Conservation (phyloP, 2,329 filamentous ascomycete genomes). For the Fusarium sp. region DNA sequence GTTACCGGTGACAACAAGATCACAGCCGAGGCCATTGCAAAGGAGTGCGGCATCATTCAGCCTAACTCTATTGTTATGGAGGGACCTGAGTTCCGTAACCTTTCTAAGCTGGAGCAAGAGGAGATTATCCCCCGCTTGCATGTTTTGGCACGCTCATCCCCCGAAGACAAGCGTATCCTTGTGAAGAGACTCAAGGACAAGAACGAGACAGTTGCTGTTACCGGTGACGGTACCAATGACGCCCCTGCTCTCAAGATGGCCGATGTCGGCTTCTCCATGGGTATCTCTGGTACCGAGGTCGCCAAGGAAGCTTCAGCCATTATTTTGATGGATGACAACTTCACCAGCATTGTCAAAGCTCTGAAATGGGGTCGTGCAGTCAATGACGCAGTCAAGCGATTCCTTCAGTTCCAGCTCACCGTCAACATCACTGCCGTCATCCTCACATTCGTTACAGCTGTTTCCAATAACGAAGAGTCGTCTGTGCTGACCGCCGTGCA, state of each 20-base stretch:
- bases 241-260: conserved; percentile 82
- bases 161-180: conserved; percentile 78
- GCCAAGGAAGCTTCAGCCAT: conserved; percentile 87
- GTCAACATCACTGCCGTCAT: conserved; percentile 93
- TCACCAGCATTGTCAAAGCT: conserved; percentile 84
- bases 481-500: conserved; percentile 90
- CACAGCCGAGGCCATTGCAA: conserved; percentile 80
- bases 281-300: conserved; percentile 82
- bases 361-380: conserved; percentile 82
- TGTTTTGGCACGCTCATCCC: conserved; percentile 77
- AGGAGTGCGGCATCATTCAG: conserved; percentile 79
- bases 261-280: conserved; percentile 87
- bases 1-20: conserved; percentile 85
- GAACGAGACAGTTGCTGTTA: conserved; percentile 82
- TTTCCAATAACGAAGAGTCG: conserved; percentile 71
- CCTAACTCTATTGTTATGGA: conserved; percentile 76
- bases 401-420: conserved; percentile 79
- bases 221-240: conserved; percentile 85
- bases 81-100: conserved; percentile 78
- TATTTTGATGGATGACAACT: conserved; percentile 89
- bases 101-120: conserved; percentile 70
- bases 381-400: conserved; percentile 80
- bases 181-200: conserved; percentile 75
- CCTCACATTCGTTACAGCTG: conserved; percentile 87
- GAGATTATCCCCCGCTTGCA: conserved; percentile 74